phyloP scores from a whole-genome alignment of 164 flowering plant genomes.

The Litsea cubeba region DNA sequence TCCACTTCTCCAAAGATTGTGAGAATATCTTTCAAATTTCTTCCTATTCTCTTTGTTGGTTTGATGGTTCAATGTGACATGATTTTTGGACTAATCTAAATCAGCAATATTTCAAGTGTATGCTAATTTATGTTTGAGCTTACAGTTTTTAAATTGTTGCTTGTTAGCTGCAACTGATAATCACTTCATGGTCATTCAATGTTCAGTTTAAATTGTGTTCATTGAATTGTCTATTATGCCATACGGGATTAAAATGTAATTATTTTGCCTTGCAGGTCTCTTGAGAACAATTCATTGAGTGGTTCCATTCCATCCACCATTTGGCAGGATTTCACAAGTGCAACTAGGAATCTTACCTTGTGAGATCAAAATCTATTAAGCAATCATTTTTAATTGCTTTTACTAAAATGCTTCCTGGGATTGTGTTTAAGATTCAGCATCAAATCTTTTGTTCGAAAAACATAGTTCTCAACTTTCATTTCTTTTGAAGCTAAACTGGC shows the following conservation, averaged over 20 bases:
- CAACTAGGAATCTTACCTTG: slow-evolving; percentile 42
- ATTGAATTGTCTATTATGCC: background rate
- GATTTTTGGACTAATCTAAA: background rate
- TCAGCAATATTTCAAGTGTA: background rate
- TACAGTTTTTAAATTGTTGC: background rate
- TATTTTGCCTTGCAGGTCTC: slow-evolving; percentile 35
- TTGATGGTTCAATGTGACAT: background rate
- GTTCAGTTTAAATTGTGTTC: background rate
- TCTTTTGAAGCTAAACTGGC: too few species aligned
- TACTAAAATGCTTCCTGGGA: too few species aligned
- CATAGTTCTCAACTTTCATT: too few species aligned
- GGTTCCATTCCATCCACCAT: slow-evolving; percentile 48
- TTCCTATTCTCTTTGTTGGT: background rate
- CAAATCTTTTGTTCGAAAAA: too few species aligned
- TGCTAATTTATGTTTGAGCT: background rate
- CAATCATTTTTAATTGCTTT: too few species aligned
- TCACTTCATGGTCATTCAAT: background rate
- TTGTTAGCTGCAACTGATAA: background rate
- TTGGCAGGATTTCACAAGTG: slow-evolving; percentile 48
- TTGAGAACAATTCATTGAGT: slow-evolving; percentile 43
- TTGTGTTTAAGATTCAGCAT: too few species aligned
- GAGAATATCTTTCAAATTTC: slow-evolving; percentile 19
- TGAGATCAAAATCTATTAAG: slow-evolving; percentile 27
- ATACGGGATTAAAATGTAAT: background rate
- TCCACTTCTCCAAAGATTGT: slow-evolving; percentile 70